Base-by-base conservation (phyloP, 306 rosid species). In the Datisca glomerata region DNA sequence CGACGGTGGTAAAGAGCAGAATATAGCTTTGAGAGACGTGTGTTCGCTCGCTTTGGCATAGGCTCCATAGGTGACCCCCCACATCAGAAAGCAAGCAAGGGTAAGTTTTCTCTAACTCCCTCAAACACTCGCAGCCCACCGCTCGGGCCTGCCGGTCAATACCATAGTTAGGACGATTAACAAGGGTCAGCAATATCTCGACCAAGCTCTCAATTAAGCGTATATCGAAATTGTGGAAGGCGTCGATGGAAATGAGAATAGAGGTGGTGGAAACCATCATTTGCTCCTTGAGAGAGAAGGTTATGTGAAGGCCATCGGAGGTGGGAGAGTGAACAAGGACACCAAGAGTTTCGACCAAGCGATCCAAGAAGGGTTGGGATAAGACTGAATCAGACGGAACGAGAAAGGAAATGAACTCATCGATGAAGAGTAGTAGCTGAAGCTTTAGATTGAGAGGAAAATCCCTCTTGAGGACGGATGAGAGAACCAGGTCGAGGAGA, bases 31-130 rank as follows among this genome's bases (percentile, higher is more conserved):
- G 97, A 0, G 83, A 81, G 24, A 80, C 82, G 65, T 89, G 97
- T 11, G 97, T 89, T 32, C 97, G 70, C 61, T 89, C 97, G 61
- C 53, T 80, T 70, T 77, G 97, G 73, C 93, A 89, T 35, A 83
- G 24, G 41, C 75, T 60, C 97, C 97, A 89, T 12, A 89, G 57
- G 48, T 89, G 95, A 0, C 93, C 97, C 12, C 71, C 81, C 11
- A 80, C 70, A 7, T 79, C 83, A 5, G 95, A 83, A 12, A 89
- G 91, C 31, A 89, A 60, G 43, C 87, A 59, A 17, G 93, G 95
- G 24, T 64, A 57, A 10, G 81, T 66, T 10, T 52, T 74, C 61
- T 89, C 97, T 63, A 89, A 32, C 54, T 89, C 95, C 40, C 97
- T 60, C 6, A 89, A 50, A 43, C 97, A 89, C 68, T 89, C 95